Evolutionary conservation across 2,329 filamentous ascomycete genomes (phyloP).

Genomic region (Aureobasidium vineae): DNA sequence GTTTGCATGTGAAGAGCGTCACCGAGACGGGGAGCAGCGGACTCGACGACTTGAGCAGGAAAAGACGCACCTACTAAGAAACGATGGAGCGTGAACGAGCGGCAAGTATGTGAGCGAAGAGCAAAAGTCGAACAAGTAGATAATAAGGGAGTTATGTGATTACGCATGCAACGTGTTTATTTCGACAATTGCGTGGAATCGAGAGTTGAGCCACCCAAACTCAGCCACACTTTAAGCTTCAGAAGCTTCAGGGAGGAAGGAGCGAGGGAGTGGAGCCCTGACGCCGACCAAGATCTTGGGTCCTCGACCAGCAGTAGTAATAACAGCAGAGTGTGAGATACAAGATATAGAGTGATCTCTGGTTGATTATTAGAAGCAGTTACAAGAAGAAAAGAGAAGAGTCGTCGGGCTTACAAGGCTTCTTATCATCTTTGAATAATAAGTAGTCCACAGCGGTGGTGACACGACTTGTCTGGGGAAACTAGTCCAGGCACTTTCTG

Average conservation of each 20-base stretch:
- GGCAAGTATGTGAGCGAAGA: background rate
- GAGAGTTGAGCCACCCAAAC: conserved; percentile 7
- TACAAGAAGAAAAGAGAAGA: background rate
- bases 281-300: background rate
- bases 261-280: conserved; percentile 3
- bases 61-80: background rate
- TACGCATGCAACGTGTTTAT: conserved; percentile 21
- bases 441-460: background rate
- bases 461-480: conserved; percentile 24
- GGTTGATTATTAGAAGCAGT: background rate
- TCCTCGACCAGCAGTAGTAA: background rate
- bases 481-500: conserved; percentile 21
- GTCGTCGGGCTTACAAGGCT: background rate
- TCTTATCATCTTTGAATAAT: background rate
- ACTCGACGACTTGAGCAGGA: background rate
- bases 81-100: background rate
- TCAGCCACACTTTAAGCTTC: conserved; percentile 15
- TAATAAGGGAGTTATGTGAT: background rate
- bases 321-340: background rate
- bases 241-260: background rate
- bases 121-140: background rate
- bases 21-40: background rate
- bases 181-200: background rate
- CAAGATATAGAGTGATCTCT: background rate
- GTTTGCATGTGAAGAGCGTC: conserved; percentile 25